Conservation (phyloP, 2,329 filamentous ascomycete genomes). For the Triangularia setosa region DNA sequence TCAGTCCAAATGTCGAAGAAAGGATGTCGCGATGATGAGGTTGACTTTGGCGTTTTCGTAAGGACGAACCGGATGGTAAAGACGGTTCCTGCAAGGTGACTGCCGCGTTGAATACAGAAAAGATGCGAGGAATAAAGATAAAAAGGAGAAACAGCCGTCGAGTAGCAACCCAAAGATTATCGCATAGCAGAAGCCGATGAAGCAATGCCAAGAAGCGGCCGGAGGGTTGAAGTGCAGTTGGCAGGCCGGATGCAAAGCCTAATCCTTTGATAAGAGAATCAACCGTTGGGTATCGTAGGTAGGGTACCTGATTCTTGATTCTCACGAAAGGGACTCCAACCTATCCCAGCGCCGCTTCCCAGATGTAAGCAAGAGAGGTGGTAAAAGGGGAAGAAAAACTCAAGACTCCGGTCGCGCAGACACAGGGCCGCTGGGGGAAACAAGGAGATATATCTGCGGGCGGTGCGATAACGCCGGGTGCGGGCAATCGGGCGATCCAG, state of each 20-base stretch:
- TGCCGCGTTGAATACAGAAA: neutral
- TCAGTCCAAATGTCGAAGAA: neutral
- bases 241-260: conserved; percentile 13
- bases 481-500: conserved; percentile 1
- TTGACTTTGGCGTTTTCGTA: neutral
- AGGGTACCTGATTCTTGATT: no score
- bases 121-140: neutral
- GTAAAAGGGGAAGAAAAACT: neutral
- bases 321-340: neutral
- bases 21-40: neutral
- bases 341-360: neutral
- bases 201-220: conserved; percentile 24
- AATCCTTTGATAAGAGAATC: conserved; percentile 3
- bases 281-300: neutral
- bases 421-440: neutral
- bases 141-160: neutral
- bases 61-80: neutral
- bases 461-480: conserved; percentile 3
- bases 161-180: conserved; percentile 11
- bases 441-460: neutral
- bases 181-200: conserved; percentile 20
- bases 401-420: neutral
- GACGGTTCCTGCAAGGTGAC: neutral
- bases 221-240: conserved; percentile 11
- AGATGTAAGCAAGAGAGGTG: neutral